A percentile compares a stretch with the other conserved stretches of the same genome.
Evolutionary conservation across 2,329 filamentous ascomycete species (phyloP).

Genomic region (Chrysoporthe deuterocubensis): DNA sequence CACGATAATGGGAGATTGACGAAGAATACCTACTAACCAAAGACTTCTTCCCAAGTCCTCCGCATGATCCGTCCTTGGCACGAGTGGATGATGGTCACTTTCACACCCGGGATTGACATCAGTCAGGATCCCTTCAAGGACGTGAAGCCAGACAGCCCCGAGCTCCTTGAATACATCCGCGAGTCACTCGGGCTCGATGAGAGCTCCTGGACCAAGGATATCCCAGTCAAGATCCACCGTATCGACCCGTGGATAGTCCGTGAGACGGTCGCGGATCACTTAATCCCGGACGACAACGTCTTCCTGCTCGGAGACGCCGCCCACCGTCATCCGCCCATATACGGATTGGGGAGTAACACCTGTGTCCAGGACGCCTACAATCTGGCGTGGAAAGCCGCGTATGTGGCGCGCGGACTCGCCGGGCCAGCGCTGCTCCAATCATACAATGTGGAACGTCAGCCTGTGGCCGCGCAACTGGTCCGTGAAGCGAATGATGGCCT

Average conservation of each 20-base stretch:
- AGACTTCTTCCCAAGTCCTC: conserved; percentile 35
- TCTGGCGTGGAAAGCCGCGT: conserved; percentile 52
- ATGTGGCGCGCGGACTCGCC: conserved; percentile 43
- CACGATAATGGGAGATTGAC: background rate
- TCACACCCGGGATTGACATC: conserved; percentile 32
- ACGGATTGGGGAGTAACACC: conserved; percentile 56
- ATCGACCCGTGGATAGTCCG: conserved; percentile 58
- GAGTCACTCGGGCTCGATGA: conserved; percentile 55
- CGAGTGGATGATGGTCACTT: conserved; percentile 54
- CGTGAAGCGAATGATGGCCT: conserved; percentile 33
- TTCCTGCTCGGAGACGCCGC: conserved; percentile 57
- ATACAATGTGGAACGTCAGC: conserved; percentile 45
- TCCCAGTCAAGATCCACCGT: conserved; percentile 51
- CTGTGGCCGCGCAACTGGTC: conserved; percentile 47
- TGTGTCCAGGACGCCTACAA: conserved; percentile 55
- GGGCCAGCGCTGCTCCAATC: conserved; percentile 41
- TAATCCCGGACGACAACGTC: conserved; percentile 44
- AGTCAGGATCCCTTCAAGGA: conserved; percentile 34
- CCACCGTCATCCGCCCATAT: conserved; percentile 55
- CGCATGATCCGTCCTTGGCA: conserved; percentile 63
- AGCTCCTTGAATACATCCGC: conserved; percentile 37
- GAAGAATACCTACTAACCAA: background rate
- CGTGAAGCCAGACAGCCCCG: conserved; percentile 14
- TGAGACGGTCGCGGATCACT: conserved; percentile 57
- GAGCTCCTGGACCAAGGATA: conserved; percentile 20